phyloP scores from a whole-genome alignment of 176 grass and related monocot species.

The Avena atlantica region DNA sequence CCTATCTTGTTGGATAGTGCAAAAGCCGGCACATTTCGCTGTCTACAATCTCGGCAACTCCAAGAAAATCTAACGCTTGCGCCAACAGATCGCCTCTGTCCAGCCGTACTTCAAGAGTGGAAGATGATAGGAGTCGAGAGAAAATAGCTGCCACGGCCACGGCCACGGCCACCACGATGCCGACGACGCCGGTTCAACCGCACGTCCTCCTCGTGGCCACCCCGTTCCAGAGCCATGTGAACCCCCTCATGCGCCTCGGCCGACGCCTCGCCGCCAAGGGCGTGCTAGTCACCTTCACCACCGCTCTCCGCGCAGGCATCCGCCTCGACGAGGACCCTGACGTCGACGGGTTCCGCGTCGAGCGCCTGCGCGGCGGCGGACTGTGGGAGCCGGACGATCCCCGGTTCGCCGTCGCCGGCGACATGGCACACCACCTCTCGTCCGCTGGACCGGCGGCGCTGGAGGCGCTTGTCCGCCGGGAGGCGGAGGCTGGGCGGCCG shows the following conservation, averaged over 20 bases:
- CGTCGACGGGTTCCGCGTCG: constrained; percentile 38
- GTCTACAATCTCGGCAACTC: not conserved
- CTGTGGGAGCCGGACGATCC: constrained; percentile 39
- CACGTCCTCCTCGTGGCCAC: constrained; percentile 59
- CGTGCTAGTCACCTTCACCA: constrained; percentile 56
- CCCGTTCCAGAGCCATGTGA: constrained; percentile 57
- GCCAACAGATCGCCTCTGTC: constrained; percentile 19
- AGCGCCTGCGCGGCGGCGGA: constrained; percentile 29
- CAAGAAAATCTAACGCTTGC: not conserved
- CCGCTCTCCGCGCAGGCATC: constrained; percentile 13
- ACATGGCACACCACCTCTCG: constrained; percentile 35
- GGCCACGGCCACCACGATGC: not conserved
- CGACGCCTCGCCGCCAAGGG: constrained; percentile 58
- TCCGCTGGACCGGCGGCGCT: constrained; percentile 31
- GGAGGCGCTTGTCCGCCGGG: constrained; percentile 33
- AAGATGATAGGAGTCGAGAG: not conserved
- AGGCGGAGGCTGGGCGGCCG: constrained; percentile 34
- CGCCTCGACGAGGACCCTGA: not conserved
- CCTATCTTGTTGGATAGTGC: not conserved
- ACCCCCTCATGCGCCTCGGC: constrained; percentile 60
- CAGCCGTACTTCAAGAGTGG: not conserved
- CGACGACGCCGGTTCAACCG: constrained; percentile 8
- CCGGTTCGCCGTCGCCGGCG: not conserved
- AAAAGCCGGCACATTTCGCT: not conserved
- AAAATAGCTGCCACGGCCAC: not conserved